phyloP scores from a whole-genome alignment of 805 yeast species.

The Kodamaea hsintzibuensis region DNA sequence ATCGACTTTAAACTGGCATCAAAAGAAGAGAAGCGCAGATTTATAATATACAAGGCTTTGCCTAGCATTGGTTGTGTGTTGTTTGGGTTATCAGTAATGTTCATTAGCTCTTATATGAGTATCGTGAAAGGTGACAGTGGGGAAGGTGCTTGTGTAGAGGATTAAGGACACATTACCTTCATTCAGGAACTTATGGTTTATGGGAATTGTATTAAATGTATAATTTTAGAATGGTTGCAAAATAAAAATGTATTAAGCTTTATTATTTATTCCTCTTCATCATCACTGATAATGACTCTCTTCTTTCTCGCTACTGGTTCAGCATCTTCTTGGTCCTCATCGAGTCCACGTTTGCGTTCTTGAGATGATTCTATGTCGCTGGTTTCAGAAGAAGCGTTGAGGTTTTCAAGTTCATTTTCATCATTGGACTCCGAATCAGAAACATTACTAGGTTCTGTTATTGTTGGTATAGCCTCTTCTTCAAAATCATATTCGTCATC shows the following conservation, averaged over 20 bases:
- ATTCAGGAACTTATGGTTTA: neutral
- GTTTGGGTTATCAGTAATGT: conserved; percentile 78
- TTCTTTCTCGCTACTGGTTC: conserved; percentile 20
- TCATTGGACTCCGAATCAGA: neutral
- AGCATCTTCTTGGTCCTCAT: conserved; percentile 9
- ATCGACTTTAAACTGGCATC: conserved; percentile 31
- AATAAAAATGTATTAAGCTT: neutral
- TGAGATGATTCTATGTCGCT: conserved; percentile 2
- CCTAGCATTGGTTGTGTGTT: conserved; percentile 61
- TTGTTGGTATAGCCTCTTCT: no score
- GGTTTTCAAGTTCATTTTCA: neutral
- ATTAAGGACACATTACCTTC: conserved; percentile 13
- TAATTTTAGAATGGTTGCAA: neutral
- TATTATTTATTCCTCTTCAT: conserved; percentile 18
- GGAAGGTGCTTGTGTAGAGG: conserved; percentile 52
- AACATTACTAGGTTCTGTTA: neutral
- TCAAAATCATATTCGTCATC: conserved; percentile 6
- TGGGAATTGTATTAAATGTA: neutral
- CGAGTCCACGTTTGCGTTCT: conserved; percentile 7
- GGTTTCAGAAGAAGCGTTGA: neutral
- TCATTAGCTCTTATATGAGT: conserved; percentile 78
- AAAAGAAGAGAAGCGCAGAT: conserved; percentile 24
- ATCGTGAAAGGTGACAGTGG: conserved; percentile 41
- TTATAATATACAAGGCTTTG: conserved; percentile 43
- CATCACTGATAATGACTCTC: conserved; percentile 24